Conservation (phyloP, 257 asterid genomes). For the Hygrophila difformis region DNA sequence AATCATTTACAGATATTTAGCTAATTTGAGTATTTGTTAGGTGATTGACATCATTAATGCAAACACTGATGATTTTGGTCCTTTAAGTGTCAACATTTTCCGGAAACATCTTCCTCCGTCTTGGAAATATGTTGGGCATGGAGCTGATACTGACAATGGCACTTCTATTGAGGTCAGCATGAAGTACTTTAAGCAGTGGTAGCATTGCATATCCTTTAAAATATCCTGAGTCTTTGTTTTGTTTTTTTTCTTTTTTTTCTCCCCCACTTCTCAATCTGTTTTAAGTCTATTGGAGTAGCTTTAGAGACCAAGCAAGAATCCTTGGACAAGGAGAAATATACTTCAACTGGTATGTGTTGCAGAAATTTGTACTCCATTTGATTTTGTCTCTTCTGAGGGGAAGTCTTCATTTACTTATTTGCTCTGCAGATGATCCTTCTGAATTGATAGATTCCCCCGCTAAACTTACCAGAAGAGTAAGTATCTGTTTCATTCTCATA, state of each 20-base stretch:
- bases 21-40: constrained; percentile 31
- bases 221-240: constrained; percentile 18
- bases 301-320: constrained; percentile 33
- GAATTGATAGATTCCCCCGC: constrained; percentile 47
- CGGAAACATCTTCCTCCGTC: constrained; percentile 65
- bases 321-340: constrained; percentile 29
- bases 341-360: constrained; percentile 39
- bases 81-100: constrained; percentile 60
- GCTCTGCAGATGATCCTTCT: constrained; percentile 45
- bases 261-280: constrained; percentile 6
- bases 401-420: constrained; percentile 12
- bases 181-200: constrained; percentile 7
- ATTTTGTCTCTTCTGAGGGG: constrained; percentile 13
- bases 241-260: background rate
- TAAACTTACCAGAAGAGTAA: constrained; percentile 65
- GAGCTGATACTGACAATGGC: constrained; percentile 26
- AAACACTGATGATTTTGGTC: constrained; percentile 62
- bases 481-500: constrained; percentile 15
- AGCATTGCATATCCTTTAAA: background rate
- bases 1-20: background rate
- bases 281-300: constrained; percentile 32
- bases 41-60: constrained; percentile 66
- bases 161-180: constrained; percentile 49
- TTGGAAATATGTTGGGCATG: constrained; percentile 53
- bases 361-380: constrained; percentile 6